Conservation (phyloP, 75 land plant genomes). For the Cupressus sempervirens region DNA sequence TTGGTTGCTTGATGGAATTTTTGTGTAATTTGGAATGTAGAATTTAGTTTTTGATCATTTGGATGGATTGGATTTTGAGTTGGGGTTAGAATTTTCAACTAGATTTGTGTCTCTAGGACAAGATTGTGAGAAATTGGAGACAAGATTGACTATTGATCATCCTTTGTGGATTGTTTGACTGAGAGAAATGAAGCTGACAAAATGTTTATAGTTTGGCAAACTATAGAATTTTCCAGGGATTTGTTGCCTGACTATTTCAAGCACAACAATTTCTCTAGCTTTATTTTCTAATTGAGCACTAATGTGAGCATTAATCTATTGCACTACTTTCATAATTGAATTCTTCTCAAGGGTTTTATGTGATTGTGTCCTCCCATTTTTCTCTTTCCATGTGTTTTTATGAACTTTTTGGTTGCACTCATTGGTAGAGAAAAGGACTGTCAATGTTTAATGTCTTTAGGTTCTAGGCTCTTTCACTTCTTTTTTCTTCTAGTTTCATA, state of each 20-base stretch:
- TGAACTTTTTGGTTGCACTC: background rate
- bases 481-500: too few species aligned
- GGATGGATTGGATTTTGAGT: too few species aligned
- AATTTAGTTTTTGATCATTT: too few species aligned
- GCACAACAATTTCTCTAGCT: conserved; percentile 76
- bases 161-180: too few species aligned
- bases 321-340: background rate
- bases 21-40: too few species aligned
- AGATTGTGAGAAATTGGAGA: too few species aligned
- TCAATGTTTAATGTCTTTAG: background rate
- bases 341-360: too few species aligned
- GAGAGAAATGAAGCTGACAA: conserved; percentile 35
- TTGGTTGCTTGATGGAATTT: too few species aligned
- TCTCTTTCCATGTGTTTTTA: background rate
- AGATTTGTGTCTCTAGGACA: too few species aligned
- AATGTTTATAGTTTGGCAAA: conserved; percentile 58
- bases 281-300: conserved; percentile 71
- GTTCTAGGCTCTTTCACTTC: background rate
- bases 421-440: background rate
- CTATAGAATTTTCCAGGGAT: conserved; percentile 58
- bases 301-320: conserved; percentile 33
- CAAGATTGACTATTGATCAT: too few species aligned
- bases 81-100: too few species aligned
- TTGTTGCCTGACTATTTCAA: conserved; percentile 63
- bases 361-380: background rate